Percentiles rank a stretch among this genome's conserved stretches.
Conservation (phyloP, 2,329 filamentous ascomycete genomes). For the Fusarium torreyae region DNA sequence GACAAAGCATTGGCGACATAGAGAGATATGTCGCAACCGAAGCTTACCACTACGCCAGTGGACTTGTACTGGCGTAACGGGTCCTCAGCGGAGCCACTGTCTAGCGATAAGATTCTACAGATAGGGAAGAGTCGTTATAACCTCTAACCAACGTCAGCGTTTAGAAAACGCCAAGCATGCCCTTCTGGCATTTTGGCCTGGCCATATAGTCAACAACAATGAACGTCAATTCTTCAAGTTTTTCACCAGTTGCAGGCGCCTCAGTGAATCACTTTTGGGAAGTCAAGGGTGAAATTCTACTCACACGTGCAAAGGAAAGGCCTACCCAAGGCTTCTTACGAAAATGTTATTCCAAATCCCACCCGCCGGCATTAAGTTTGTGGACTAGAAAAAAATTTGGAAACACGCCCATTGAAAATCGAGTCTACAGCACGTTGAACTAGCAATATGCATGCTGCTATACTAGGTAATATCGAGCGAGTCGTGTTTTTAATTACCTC, state of each 20-base stretch:
- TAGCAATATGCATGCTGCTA: not conserved
- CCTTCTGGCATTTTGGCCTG: not conserved
- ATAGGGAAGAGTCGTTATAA: not conserved
- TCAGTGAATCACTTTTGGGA: not conserved
- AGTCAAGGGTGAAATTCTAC: not conserved
- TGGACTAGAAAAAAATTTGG: not conserved
- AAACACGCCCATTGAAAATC: too few relatives aligned
- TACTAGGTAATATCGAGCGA: not conserved
- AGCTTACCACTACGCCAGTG: not conserved
- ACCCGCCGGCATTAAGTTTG: not conserved
- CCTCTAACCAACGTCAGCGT: not conserved
- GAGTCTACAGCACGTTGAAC: too few relatives aligned
- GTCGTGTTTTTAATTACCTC: too few relatives aligned
- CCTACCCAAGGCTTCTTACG: not conserved
- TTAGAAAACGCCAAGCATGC: not conserved
- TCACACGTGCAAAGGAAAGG: conserved; percentile 4
- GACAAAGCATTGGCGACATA: not conserved
- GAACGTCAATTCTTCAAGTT: conserved; percentile 4
- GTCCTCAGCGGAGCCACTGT: not conserved
- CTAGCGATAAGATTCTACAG: not conserved
- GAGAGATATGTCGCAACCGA: too few relatives aligned
- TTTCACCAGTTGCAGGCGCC: not conserved
- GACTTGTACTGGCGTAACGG: not conserved
- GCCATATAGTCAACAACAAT: conserved; percentile 20
- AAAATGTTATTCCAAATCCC: not conserved